phyloP scores from a whole-genome alignment of 257 asterid genomes.

The Haberlea rhodopensis region DNA sequence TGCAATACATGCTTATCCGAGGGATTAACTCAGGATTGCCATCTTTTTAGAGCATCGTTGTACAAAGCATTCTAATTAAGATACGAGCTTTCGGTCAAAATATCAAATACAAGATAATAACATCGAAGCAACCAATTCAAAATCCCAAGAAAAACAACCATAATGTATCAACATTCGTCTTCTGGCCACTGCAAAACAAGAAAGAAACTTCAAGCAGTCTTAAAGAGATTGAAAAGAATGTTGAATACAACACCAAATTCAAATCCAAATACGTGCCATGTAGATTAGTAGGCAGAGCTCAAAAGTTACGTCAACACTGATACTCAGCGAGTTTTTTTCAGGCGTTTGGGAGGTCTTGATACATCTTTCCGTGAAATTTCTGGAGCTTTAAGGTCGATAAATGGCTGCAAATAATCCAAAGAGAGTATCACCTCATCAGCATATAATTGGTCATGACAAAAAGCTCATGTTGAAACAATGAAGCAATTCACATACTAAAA shows the following conservation, averaged over 20 bases:
- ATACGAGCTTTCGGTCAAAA: no score
- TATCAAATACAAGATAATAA: no score
- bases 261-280: neutral
- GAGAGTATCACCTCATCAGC: slow-evolving; percentile 1
- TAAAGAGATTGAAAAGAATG: slow-evolving; percentile 7
- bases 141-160: neutral
- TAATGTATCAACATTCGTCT: neutral
- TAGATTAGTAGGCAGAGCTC: slow-evolving; percentile 6
- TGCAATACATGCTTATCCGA: no score
- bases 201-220: neutral
- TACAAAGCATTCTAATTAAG: neutral
- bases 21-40: no score
- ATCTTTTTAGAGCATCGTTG: no score
- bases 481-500: neutral
- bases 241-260: neutral
- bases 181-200: neutral
- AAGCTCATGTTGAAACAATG: slow-evolving; percentile 9
- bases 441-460: neutral
- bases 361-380: slow-evolving; percentile 58
- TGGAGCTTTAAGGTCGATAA: slow-evolving; percentile 40
- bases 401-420: slow-evolving; percentile 48
- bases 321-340: slow-evolving; percentile 53
- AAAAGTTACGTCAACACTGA: neutral
- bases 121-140: neutral
- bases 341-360: slow-evolving; percentile 59